Evolutionary conservation across 352 stramenopile genomes (phyloP), one percentile per base, ranked within the genome.

Genomic region (Pythium coloratum): DNA sequence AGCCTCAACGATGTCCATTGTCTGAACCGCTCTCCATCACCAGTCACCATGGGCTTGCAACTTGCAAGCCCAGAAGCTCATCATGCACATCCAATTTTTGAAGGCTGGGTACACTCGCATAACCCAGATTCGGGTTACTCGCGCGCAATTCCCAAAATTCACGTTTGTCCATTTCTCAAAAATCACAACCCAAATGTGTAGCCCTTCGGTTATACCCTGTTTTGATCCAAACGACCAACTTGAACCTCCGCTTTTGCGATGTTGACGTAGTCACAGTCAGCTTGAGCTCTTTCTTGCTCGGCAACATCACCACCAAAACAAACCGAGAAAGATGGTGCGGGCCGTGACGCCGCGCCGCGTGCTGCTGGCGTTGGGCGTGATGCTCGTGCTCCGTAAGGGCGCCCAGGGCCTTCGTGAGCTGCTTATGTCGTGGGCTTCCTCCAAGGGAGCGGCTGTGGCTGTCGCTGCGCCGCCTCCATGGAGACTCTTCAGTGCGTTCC

Each of bases 401-500:
- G 66, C 53, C 4, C 75, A 82, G 56, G 69, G 69, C 6, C n/a
- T 77, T 0, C 69, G 72, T 26, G 67, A 69, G 12, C 54, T 76
- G 54, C 61, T 80, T 18, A 24, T 57, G 20, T 78, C 57, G 24
- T 59, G 26, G 70, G 54, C 32, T 40, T 72, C 65, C 14, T 66
- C 71, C 0, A 69, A 74, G 0, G 63, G 66, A 0, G 59, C 69
- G 1, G 32, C 60, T 28, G 59, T 47, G 30, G 54, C 42, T 7
- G 46, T 59, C 24, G 12, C 60, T 16, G 16, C 72, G 30, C 42
- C 66, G 13, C 59, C 74, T 32, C 71, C 76, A 30, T 91, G 79
- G 77, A 76, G 72, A 20, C 72, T 94, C n/a, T 92, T 94, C 44
- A 94, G 86, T 61, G 55, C 38, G n/a, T 87, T 94, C 55, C 68